Conservation (phyloP, 257 asterid species). For the Plantago ovata region DNA sequence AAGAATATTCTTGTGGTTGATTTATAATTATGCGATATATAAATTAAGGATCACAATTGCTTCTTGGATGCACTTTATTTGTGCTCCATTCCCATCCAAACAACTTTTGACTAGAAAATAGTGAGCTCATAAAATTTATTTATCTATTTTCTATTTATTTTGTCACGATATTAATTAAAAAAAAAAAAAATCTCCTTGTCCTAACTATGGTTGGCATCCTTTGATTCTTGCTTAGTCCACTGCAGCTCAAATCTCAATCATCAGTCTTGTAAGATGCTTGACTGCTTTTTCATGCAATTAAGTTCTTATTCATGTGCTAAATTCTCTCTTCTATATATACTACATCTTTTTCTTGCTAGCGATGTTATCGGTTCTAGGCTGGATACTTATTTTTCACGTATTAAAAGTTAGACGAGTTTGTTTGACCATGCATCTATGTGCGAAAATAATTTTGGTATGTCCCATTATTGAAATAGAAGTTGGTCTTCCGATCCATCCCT, state of each 20-base stretch:
- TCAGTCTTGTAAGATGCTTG: conserved; percentile 2
- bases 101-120: conserved; percentile 34
- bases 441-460: too few relatives aligned
- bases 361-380: too few relatives aligned
- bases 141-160: too few relatives aligned
- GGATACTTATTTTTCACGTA: too few relatives aligned
- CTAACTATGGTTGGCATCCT: conserved; percentile 32
- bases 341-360: background rate
- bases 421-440: too few relatives aligned
- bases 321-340: too few relatives aligned
- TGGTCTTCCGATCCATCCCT: too few relatives aligned
- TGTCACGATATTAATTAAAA: conserved; percentile 11
- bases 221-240: conserved; percentile 16
- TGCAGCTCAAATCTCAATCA: background rate
- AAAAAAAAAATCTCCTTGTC: conserved; percentile 1
- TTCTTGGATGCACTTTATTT: conserved; percentile 32
- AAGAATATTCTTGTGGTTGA: conserved; percentile 43
- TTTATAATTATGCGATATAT: conserved; percentile 6
- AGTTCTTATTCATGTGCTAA: background rate
- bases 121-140: too few relatives aligned
- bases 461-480: too few relatives aligned
- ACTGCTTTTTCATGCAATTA: background rate
- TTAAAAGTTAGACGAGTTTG: too few relatives aligned
- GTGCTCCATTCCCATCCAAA: conserved; percentile 32
- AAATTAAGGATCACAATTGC: conserved; percentile 32